Conservation (phyloP, 1,284 basidiomycete genomes). For the Trichosporon asahii region DNA sequence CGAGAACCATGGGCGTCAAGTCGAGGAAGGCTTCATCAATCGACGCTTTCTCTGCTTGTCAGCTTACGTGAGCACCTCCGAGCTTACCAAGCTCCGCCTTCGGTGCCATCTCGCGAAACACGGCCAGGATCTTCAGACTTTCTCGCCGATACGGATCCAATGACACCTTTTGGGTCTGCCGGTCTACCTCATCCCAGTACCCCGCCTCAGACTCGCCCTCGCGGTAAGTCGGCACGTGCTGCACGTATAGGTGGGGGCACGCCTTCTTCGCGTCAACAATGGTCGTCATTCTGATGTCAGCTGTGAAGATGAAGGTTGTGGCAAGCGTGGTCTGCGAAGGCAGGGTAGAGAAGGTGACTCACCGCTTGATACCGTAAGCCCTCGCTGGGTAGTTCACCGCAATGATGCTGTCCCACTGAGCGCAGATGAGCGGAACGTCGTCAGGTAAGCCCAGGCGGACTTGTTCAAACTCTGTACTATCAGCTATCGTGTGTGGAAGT, state of each 20-base stretch:
- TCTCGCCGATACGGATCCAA: conserved; percentile 91
- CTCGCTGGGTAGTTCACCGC: conserved; percentile 95
- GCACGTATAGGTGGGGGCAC: conserved; percentile 77
- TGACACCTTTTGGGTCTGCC: conserved; percentile 90
- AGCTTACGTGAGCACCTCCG: neutral
- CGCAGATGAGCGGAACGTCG: conserved; percentile 77
- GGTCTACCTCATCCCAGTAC: conserved; percentile 83
- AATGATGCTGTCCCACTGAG: conserved; percentile 85
- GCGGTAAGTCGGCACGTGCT: conserved; percentile 87
- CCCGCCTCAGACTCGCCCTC: conserved; percentile 83
- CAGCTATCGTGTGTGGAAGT: neutral
- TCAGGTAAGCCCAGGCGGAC: conserved; percentile 69
- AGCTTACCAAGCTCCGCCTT: conserved; percentile 62
- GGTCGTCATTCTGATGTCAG: conserved; percentile 29
- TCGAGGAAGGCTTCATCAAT: conserved; percentile 80
- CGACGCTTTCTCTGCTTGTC: conserved; percentile 65
- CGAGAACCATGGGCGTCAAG: conserved; percentile 71
- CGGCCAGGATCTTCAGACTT: conserved; percentile 78
- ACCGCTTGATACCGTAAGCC: conserved; percentile 78
- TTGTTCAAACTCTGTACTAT: conserved; percentile 76
- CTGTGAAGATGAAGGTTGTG: too few species aligned
- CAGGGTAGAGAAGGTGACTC: conserved; percentile 4
- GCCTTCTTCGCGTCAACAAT: conserved; percentile 74
- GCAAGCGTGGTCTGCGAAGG: conserved; percentile 46
- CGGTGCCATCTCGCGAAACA: conserved; percentile 76